These are phyloP conservation scores for Nemania sp. DNA, from an alignment of 2,329 filamentous ascomycete species.

Conservation along the genomic window DNA sequence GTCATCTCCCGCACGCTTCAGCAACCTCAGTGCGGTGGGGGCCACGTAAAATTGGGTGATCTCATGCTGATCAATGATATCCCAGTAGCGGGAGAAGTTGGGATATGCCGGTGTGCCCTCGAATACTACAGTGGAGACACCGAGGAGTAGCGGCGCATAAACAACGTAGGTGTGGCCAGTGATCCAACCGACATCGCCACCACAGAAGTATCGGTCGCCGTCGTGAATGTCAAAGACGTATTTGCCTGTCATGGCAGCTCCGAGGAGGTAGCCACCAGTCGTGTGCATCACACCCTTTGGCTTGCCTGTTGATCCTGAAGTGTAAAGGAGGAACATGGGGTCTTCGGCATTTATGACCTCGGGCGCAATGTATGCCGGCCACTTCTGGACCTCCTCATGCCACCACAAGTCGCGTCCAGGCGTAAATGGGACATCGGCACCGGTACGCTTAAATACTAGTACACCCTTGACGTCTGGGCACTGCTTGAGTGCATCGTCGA, in stretches of 20 bases:
- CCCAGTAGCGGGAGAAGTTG: conserved; percentile 98
- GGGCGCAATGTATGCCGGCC: conserved; percentile 87
- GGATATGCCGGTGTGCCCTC: conserved; percentile 98
- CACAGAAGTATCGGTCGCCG: conserved; percentile 93
- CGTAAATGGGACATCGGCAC: conserved; percentile 89
- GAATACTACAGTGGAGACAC: conserved; percentile 93
- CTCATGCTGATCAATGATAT: conserved; percentile 92
- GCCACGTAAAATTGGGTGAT: conserved; percentile 99
- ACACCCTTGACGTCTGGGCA: conserved; percentile 85
- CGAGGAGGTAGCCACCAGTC: conserved; percentile 91
- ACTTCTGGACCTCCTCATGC: conserved; percentile 98
- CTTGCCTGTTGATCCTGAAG: conserved; percentile 96
- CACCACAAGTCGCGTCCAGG: conserved; percentile 91
- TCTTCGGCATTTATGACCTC: conserved; percentile 92
- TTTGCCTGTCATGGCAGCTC: conserved; percentile 91
- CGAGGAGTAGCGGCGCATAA: conserved; percentile 89
- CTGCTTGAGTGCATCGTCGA: conserved; percentile 95
- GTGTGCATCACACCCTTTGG: conserved; percentile 99
- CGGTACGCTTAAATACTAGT: conserved; percentile 93
- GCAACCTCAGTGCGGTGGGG: conserved; percentile 85
- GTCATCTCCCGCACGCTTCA: conserved; percentile 94
- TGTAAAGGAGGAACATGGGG: conserved; percentile 96
- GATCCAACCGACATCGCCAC: conserved; percentile 98
- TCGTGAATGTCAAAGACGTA: conserved; percentile 99
- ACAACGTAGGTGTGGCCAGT: conserved; percentile 98